Conservation (phyloP, 2,329 filamentous ascomycete species). For the Clonostachys chloroleuca region DNA sequence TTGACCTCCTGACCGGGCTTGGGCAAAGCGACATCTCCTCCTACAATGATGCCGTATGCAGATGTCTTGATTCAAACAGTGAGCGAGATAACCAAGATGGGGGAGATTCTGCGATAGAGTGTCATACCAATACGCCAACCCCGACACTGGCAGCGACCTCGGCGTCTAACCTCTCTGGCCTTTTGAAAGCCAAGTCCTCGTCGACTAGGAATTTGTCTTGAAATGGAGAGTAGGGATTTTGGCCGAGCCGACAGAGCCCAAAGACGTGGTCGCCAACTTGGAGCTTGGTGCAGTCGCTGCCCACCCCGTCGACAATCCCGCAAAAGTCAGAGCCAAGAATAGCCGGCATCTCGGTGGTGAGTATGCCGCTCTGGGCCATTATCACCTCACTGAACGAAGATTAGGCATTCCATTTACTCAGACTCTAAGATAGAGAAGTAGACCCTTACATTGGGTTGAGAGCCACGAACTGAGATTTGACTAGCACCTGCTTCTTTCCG, state of each 20-base stretch:
- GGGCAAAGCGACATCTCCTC: constrained; percentile 14
- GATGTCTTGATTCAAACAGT: constrained; percentile 19
- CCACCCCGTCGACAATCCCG: constrained; percentile 22
- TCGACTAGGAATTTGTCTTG: constrained; percentile 30
- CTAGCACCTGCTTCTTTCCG: constrained; percentile 22
- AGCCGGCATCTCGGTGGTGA: constrained; percentile 25
- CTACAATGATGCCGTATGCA: constrained; percentile 20
- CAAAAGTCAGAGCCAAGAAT: constrained; percentile 29
- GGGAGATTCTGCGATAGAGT: neutral
- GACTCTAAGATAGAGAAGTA: too few species aligned
- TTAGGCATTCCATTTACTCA: too few species aligned
- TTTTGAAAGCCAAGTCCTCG: constrained; percentile 25
- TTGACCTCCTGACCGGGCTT: constrained; percentile 3
- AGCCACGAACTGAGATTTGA: constrained; percentile 25
- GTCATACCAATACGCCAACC: constrained; percentile 22
- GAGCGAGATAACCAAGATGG: neutral
- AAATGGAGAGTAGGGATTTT: constrained; percentile 23
- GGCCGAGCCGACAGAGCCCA: constrained; percentile 24
- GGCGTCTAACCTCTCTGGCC: constrained; percentile 11
- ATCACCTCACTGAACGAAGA: constrained; percentile 16
- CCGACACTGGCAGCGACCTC: constrained; percentile 26
- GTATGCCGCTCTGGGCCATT: constrained; percentile 22
- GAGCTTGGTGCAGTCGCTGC: constrained; percentile 19
- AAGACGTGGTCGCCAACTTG: constrained; percentile 25
- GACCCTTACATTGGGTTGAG: constrained; percentile 27